Evolutionary conservation across 176 grass and related monocot genomes (phyloP).

Genomic region (Pharus latifolius): DNA sequence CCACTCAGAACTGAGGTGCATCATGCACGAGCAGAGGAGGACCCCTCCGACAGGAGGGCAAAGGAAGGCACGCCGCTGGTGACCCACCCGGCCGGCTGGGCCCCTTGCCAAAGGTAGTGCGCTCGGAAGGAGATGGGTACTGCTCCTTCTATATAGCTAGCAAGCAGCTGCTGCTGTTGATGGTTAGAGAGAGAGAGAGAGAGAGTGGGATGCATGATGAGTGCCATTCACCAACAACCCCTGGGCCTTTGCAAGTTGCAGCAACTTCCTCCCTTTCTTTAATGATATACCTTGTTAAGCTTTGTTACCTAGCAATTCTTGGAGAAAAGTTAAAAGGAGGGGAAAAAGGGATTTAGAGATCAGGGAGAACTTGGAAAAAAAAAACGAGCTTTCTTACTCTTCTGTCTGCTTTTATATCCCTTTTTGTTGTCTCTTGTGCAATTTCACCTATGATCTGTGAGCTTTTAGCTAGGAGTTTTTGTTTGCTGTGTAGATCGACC

Average conservation of each 20-base stretch:
- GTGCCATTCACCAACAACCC: constrained; percentile 16
- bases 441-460: background rate
- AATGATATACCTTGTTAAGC: too few relatives aligned
- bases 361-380: too few relatives aligned
- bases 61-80: constrained; percentile 42
- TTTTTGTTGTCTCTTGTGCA: constrained; percentile 22
- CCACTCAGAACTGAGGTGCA: constrained; percentile 1
- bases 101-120: constrained; percentile 1
- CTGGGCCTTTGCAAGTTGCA: too few relatives aligned
- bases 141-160: too few relatives aligned
- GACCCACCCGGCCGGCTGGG: background rate
- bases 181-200: background rate
- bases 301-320: too few relatives aligned
- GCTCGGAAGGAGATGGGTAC: constrained; percentile 7
- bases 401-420: background rate
- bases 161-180: background rate
- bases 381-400: background rate
- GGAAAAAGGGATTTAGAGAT: background rate
- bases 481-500: too few relatives aligned
- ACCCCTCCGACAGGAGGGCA: constrained; percentile 32
- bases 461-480: too few relatives aligned
- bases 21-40: background rate
- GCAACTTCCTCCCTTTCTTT: too few relatives aligned
- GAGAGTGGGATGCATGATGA: constrained; percentile 10
- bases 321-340: background rate